phyloP scores from a whole-genome alignment of 306 rosid species.

The Medicago arabica region DNA sequence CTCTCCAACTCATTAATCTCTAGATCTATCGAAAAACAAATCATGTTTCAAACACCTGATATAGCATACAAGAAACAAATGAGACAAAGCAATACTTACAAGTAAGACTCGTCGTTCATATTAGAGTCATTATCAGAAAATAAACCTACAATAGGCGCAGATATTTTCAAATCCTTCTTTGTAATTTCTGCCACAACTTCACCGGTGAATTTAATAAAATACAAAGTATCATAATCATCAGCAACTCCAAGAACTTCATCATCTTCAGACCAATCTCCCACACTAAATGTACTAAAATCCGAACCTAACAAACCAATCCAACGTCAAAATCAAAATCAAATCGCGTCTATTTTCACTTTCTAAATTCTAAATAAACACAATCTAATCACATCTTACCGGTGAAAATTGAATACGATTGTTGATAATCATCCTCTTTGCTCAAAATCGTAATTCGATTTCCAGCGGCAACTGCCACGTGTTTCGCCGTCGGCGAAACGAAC shows the following conservation, averaged over 20 bases:
- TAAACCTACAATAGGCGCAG: constrained; percentile 66
- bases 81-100: constrained; percentile 61
- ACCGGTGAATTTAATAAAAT: constrained; percentile 80
- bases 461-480: constrained; percentile 84
- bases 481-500: constrained; percentile 74
- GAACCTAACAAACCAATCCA: constrained; percentile 55
- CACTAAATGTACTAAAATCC: constrained; percentile 67
- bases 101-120: constrained; percentile 50
- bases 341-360: not conserved
- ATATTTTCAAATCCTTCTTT: constrained; percentile 67
- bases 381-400: constrained; percentile 50
- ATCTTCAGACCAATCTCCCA: constrained; percentile 88
- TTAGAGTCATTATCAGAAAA: constrained; percentile 58
- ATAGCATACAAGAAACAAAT: constrained; percentile 22
- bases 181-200: constrained; percentile 69
- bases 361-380: not conserved
- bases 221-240: constrained; percentile 72
- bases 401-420: constrained; percentile 72
- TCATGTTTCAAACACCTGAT: constrained; percentile 12
- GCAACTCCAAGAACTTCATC: constrained; percentile 85
- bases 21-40: constrained; percentile 1
- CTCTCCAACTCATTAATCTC: no score
- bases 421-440: constrained; percentile 75
- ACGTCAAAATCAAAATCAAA: constrained; percentile 32
- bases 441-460: constrained; percentile 86